Base-by-base conservation (phyloP, 495 filamentous ascomycete species). In the Neurospora sp. region DNA sequence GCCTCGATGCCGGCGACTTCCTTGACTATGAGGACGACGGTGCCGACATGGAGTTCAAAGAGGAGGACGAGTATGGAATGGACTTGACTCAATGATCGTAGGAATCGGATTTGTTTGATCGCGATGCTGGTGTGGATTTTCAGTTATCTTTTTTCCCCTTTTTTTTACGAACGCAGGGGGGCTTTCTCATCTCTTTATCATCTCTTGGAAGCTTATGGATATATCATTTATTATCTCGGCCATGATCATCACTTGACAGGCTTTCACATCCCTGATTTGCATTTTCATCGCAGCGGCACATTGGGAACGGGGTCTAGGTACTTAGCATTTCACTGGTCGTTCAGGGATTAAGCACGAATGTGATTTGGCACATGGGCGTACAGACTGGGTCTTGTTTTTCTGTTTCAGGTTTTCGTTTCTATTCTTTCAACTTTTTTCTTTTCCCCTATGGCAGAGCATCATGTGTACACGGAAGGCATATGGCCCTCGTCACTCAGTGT, bases 31-130 rank as follows among this genome's bases (percentile, higher is more conserved):
- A 91, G 69, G 88, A 90, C 41, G 89, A 92, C 22, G 88, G 85
- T 37, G 89, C 80, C 70, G 79, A 84, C 35, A 76, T 92, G 78
- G 87, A 87, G 78, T 94, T 97, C 83, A 97, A 97, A 80, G 94
- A 97, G 78, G 94, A 97, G 80, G 94, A 97, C 75, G 93, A 95
- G 78, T 94, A 92, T 74, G 86, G 86, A 70, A 96, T 96, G 93
- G 93, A 97, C 65, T 74, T 84, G 68, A 79, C 79, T 3, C 79
- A 84, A 7, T 83, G 76, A 76, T 61, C 42, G 53, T 65, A 65
- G 53, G 14, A 74, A 42, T 74, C 20, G 20, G 48, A 68, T 48
- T 61, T 27, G 38, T 35, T 42, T 40, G n/a, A 27, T 9, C 61
- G 39, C 38, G 10, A 41, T 27, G 41, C 22, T 65, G 38, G 35